Conservation (phyloP, 2,329 filamentous ascomycete genomes). For the Podosphaera aphanis region DNA sequence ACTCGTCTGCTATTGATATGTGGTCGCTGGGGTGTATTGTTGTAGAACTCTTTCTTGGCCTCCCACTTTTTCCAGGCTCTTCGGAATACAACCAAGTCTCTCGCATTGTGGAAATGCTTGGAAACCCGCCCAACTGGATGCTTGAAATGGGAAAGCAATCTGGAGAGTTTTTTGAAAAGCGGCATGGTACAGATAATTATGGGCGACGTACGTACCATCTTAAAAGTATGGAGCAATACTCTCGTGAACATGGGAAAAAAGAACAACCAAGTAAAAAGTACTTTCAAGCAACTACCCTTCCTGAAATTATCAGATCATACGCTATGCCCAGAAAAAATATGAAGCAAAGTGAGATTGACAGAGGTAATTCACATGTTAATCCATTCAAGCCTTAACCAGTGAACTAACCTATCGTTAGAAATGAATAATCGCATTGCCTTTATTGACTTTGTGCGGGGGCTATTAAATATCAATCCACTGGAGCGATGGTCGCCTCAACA, state of each 20-base stretch:
- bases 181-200: constrained; percentile 60
- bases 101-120: constrained; percentile 92
- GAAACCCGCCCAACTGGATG: constrained; percentile 95
- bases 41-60: constrained; percentile 82
- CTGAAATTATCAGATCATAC: constrained; percentile 93
- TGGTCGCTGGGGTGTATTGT: constrained; percentile 98
- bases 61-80: constrained; percentile 86
- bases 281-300: constrained; percentile 79
- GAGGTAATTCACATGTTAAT: constrained; percentile 37
- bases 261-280: constrained; percentile 99
- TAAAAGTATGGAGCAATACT: constrained; percentile 96
- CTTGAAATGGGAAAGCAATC: constrained; percentile 96
- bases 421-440: constrained; percentile 96
- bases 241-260: constrained; percentile 82
- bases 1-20: constrained; percentile 98
- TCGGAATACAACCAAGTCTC: constrained; percentile 98
- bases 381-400: constrained; percentile 3
- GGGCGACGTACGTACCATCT: constrained; percentile 74
- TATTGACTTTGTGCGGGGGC: constrained; percentile 87
- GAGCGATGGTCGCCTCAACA: constrained; percentile 97
- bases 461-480: constrained; percentile 83
- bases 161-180: constrained; percentile 90
- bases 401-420: constrained; percentile 31
- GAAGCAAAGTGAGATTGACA: constrained; percentile 88
- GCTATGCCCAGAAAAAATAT: constrained; percentile 98